Base-by-base conservation (phyloP, 495 filamentous ascomycete species). In the Cudoniella acicularis region DNA sequence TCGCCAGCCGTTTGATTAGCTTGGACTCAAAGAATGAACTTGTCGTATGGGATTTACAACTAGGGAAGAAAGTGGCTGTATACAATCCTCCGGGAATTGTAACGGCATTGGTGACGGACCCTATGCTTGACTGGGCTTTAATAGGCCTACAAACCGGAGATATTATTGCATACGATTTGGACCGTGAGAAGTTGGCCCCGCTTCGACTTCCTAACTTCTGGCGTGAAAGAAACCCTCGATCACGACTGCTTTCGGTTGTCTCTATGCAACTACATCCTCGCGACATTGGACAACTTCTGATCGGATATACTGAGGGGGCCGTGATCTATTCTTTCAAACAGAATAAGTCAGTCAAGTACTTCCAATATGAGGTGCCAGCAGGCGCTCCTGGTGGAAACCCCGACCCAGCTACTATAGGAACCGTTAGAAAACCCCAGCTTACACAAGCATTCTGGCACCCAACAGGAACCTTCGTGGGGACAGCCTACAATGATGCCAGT, bases 291-390 rank as follows among this genome's bases (percentile, higher is more conserved):
- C 89, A 86, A 65, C 75, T 98, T 20, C 65, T 98, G 59, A 88
- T 98, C 52, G 92, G 87, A 10, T 98, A 98, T 67, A 79, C 80
- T 1, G 84, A 92, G 54, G 95, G 94, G 20, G 90, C 90, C 2
- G 91, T 91, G 24, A 83, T 92, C 30, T 98, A 92, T 66, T 89
- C 88, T 2, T 95, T 98, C 79, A 96, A 98, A 74, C 85, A 94
- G 70, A 90, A 90, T 56, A 75, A 85, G 54, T 76, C 88, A 0
- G 75, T 83, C 46, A 88, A 87, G 64, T 93, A 82, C 67, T 91
- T 96, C 64, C 79, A 92, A 62, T 97, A 96, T 72, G 78, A 88
- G 60, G 68, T 96, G 2, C 90, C 89, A 0, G 75, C 82, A 25
- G 91, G 92, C 10, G 92, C 93, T n/a, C 85, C 87, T 2, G 94